A percentile compares a stretch with the other conserved stretches of the same genome.
Conservation (phyloP, 352 stramenopile genomes). For the Globisporangium paroecandrum region DNA sequence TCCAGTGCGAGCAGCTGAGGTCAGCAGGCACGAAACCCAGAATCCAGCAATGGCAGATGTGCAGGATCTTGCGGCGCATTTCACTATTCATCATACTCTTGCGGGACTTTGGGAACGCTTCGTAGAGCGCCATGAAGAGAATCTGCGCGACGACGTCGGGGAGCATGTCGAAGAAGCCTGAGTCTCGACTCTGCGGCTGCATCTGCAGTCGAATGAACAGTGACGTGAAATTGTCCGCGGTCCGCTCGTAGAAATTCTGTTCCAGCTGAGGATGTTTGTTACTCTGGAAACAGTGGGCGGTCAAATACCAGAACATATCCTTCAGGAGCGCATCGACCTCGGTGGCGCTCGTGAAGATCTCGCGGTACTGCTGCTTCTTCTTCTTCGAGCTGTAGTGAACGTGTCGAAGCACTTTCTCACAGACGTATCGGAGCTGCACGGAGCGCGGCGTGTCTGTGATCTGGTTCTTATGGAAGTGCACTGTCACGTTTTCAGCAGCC, state of each 20-base stretch:
- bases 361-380: constrained; percentile 35
- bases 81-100: constrained; percentile 37
- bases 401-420: constrained; percentile 50
- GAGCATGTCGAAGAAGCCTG: constrained; percentile 50
- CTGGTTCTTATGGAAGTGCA: constrained; percentile 45
- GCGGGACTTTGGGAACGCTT: constrained; percentile 66
- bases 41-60: constrained; percentile 61
- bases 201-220: constrained; percentile 66
- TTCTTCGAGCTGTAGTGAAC: constrained; percentile 28
- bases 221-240: constrained; percentile 64
- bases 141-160: constrained; percentile 61
- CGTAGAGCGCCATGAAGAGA: constrained; percentile 60
- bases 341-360: constrained; percentile 33
- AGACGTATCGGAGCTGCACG: constrained; percentile 45
- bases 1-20: constrained; percentile 48
- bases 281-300: constrained; percentile 53
- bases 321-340: constrained; percentile 62
- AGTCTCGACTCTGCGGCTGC: constrained; percentile 40
- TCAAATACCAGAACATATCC: constrained; percentile 78
- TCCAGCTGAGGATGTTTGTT: constrained; percentile 38
- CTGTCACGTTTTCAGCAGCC: constrained; percentile 58
- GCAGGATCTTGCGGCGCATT: constrained; percentile 38
- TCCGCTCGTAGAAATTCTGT: constrained; percentile 47
- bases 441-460: constrained; percentile 49
- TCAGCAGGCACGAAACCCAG: constrained; percentile 53